Evolutionary conservation across 805 yeast species (phyloP).

Genomic region (Alloascoidea africana): DNA sequence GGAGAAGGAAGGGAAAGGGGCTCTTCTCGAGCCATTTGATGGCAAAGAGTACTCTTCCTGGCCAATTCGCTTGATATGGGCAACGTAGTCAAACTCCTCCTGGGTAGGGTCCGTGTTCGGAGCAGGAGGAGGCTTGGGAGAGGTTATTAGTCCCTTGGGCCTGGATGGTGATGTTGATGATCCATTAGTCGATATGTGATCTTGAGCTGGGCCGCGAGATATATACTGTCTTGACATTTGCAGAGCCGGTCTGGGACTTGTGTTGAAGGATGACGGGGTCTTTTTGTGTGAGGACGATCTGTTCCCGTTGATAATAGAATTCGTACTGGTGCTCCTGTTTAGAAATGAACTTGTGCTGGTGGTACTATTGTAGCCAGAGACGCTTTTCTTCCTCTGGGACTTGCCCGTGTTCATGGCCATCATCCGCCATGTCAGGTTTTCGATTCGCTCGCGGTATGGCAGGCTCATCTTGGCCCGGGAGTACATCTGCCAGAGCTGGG

Average conservation of each 20-base stretch:
- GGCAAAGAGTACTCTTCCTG: constrained; percentile 21
- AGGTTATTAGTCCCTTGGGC: background rate
- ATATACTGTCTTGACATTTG: no score
- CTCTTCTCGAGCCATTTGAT: no score
- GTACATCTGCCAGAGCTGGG: constrained; percentile 70
- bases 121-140: constrained; percentile 3
- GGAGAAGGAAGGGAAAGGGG: no score
- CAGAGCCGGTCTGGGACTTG: no score
- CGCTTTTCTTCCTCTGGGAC: constrained; percentile 4
- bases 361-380: constrained; percentile 2
- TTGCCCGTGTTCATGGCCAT: constrained; percentile 35
- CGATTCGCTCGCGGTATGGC: constrained; percentile 66
- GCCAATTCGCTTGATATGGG: constrained; percentile 44
- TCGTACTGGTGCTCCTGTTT: constrained; percentile 2
- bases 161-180: background rate
- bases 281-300: background rate
- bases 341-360: constrained; percentile 5
- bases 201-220: no score
- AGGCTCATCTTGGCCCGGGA: constrained; percentile 57
- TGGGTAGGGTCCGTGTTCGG: constrained; percentile 25
- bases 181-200: constrained; percentile 1
- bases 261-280: no score
- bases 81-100: constrained; percentile 48
- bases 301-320: constrained; percentile 1
- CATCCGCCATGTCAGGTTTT: constrained; percentile 79